Base-by-base conservation (phyloP, 2,329 filamentous ascomycete species). In the Emmonsia crescens region DNA sequence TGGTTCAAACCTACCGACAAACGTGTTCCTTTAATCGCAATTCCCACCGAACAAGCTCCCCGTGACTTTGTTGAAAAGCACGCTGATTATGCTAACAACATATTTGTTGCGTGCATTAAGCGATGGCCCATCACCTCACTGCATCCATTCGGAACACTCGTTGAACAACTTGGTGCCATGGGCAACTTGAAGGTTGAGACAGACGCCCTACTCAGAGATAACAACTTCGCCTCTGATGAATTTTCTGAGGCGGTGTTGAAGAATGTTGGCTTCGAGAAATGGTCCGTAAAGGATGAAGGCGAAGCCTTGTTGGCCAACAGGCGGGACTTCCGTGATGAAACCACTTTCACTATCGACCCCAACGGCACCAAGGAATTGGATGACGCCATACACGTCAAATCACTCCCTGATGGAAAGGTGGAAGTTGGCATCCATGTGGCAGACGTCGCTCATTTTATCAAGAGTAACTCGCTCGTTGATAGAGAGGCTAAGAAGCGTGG, bases 1-100 rank as follows among this genome's bases (percentile, higher is more conserved):
- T 99, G 94, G 94, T 99, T 99, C 81, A 99, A 99, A 82, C 94
- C 94, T 62, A 99, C 94, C 0, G 94, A 99, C 78, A 97, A 99
- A 84, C 91, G 94, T 72, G 94, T 99, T 56, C 94, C 94, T 57
- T 82, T 99, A 67, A 99, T 99, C 75, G 94, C 94, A 60, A 99
- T 99, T 66, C 94, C 94, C 1, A 99, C 94, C 2, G 94, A 99
- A 75, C 94, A 99, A 77, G 94, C 94, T 9, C 94, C 94, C 24
- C 88, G 91, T 42, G 94, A 97, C 77, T 99, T 99, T 70, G 94
- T 99, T 33, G 94, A 99, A 80, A 96, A 94, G 76, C 94, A 99
- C 75, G 91, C 96, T 75, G 91, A 96, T 36, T 99, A 97, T 70
- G 91, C 93, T 62, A 95, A 96, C 77, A 89, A 91, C 70, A 99